phyloP scores from a whole-genome alignment of 2,329 filamentous ascomycete species.

The Venturia nashicola region DNA sequence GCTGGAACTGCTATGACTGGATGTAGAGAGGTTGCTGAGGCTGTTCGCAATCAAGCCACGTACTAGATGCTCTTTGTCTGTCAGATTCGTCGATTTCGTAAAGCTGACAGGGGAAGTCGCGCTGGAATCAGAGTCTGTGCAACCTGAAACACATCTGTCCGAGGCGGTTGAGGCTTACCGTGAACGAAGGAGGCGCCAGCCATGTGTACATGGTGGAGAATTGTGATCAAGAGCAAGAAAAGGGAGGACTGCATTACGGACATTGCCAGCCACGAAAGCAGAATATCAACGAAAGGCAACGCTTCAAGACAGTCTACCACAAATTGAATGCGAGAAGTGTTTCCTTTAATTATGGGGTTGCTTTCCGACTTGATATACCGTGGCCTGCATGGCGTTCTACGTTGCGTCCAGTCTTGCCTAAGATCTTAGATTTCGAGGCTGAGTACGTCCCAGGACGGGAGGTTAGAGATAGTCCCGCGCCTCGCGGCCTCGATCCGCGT shows the following conservation, averaged over 20 bases:
- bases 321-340: neutral
- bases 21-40: neutral
- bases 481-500: neutral
- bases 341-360: neutral
- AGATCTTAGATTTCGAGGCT: neutral
- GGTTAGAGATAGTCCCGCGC: neutral
- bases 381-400: neutral
- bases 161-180: neutral
- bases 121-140: neutral
- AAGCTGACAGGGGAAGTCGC: neutral
- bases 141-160: neutral
- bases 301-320: neutral
- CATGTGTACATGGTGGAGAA: neutral
- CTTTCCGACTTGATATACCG: neutral
- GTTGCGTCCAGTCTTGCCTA: neutral
- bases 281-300: neutral
- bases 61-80: neutral
- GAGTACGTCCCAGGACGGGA: neutral
- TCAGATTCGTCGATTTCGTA: neutral
- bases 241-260: neutral
- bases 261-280: neutral
- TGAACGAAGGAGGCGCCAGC: neutral
- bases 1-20: neutral
- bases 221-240: neutral
- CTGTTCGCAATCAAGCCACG: neutral